Evolutionary conservation across 116 monocot genomes (phyloP), one percentile per base, ranked within the genome.

Genomic region (Trichopus zeylanicus): DNA sequence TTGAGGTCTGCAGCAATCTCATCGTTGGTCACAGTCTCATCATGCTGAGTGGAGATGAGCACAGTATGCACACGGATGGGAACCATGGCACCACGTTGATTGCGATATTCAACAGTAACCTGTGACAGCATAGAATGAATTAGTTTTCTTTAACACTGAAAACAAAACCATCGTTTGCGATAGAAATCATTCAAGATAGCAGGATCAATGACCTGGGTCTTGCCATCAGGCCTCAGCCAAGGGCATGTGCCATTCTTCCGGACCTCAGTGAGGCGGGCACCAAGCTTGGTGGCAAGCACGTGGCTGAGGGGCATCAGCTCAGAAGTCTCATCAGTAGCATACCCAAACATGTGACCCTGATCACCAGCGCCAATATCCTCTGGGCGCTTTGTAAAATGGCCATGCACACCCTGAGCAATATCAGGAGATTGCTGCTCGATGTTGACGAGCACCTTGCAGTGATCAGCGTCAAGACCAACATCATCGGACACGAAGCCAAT

Each of bases 281-380:
- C 49, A 5, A 49, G 49, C 49, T 49, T 49, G 6, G 49, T 49
- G 5, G 49, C 49, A 22, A 49, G 49, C 8, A 49, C 49, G 22
- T 49, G 49, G 19, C 21, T 49, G 4, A 49, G 19, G 3, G 49
- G 49, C 49, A 49, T 49, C 19, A 49, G 49, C 24, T 49, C 49
- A 7, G 49, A 20, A 5, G 49, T 49, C 23, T 49, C 49, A 49
- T 49, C 49, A 9, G 24, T 49, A 1, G 24, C 49, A 24, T 49
- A 49, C 21, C 49, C 49, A 24, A 49, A 49, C 49, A 49, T 49
- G 24, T 49, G 49, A 4, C 49, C 49, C 9, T 49, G 49, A 22
- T 49, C 49, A 49, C 49, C 49, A 24, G 49, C 49, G 22, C 49
- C 49, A 49, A 49, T 49, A 3, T 49, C 49, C 21, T 49, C 49